Percentiles rank a stretch among this genome's conserved stretches.
Conservation (phyloP, 371 early-diverging fungal genomes). For the Rhizopus delemar region DNA sequence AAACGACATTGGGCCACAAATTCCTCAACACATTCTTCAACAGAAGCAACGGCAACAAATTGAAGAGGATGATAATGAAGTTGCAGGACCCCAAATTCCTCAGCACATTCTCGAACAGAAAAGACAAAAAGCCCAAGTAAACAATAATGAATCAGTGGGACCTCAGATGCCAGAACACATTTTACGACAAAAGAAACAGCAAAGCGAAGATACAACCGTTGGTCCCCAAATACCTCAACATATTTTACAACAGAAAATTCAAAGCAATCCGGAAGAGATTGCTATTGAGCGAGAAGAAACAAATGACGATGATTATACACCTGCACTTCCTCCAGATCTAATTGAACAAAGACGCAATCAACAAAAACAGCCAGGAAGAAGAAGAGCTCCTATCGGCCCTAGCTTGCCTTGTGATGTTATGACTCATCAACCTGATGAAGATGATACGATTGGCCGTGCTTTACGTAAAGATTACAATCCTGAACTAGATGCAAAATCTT, state of each 20-base stretch:
- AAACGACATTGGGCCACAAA: constrained; percentile 28
- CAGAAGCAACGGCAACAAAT: constrained; percentile 16
- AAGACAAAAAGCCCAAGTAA: constrained; percentile 1
- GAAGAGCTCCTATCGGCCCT: constrained; percentile 51
- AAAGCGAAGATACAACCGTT: not conserved
- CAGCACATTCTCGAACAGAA: too few relatives aligned
- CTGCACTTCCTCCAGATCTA: constrained; percentile 61
- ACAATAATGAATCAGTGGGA: constrained; percentile 6
- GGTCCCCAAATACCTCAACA: too few relatives aligned
- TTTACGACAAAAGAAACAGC: not conserved
- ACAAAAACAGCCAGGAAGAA: constrained; percentile 21
- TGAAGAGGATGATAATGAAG: constrained; percentile 4
- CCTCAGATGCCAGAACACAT: constrained; percentile 4
- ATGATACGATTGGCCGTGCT: constrained; percentile 55
- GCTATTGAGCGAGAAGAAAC: constrained; percentile 9
- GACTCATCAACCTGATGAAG: constrained; percentile 38
- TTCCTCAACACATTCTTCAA: constrained; percentile 31
- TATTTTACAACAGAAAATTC: too few relatives aligned
- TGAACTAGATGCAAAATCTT: constrained; percentile 38
- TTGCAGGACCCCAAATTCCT: too few relatives aligned
- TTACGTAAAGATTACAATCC: constrained; percentile 48
- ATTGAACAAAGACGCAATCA: constrained; percentile 37
- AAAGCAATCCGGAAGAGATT: too few relatives aligned
- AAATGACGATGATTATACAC: constrained; percentile 50
- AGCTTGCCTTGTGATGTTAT: constrained; percentile 29